A percentile compares a stretch with the other conserved stretches of the same genome.
Evolutionary conservation across 2,329 filamentous ascomycete species (phyloP).

Genomic region (Simplicillium aogashimaense): DNA sequence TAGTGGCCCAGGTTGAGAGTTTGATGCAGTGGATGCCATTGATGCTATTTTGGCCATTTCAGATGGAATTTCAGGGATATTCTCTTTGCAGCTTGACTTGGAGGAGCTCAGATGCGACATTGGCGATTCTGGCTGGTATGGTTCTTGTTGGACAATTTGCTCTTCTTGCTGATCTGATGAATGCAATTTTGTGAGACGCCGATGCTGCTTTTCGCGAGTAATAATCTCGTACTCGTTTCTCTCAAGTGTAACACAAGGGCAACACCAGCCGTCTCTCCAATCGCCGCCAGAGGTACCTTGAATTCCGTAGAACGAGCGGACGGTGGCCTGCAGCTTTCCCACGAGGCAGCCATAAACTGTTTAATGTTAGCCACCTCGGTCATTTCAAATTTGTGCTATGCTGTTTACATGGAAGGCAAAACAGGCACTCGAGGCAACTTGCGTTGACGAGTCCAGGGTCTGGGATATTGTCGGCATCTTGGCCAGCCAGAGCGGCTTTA

Average conservation of each 20-base stretch:
- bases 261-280: slow-evolving; percentile 15
- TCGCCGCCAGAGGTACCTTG: slow-evolving; percentile 14
- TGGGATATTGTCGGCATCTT: slow-evolving; percentile 8
- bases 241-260: slow-evolving; percentile 16
- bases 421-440: slow-evolving; percentile 14
- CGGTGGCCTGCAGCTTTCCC: slow-evolving; percentile 16
- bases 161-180: no score
- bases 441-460: slow-evolving; percentile 10
- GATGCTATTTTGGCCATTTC: no score
- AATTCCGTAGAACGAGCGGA: slow-evolving; percentile 23
- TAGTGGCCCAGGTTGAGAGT: neutral
- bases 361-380: slow-evolving; percentile 1
- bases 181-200: slow-evolving; percentile 2
- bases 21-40: neutral
- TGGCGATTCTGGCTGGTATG: slow-evolving; percentile 11
- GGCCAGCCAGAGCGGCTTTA: slow-evolving; percentile 10
- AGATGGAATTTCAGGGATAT: no score
- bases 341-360: slow-evolving; percentile 20
- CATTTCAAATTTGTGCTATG: neutral
- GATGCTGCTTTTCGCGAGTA: slow-evolving; percentile 14
- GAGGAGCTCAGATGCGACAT: slow-evolving; percentile 11
- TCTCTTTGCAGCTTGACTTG: no score
- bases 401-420: slow-evolving; percentile 17
- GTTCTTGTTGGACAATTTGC: slow-evolving; percentile 1
- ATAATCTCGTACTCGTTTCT: slow-evolving; percentile 22